Evolutionary conservation across 2,329 filamentous ascomycete species (phyloP).

Genomic region (Byssothecium circinans): DNA sequence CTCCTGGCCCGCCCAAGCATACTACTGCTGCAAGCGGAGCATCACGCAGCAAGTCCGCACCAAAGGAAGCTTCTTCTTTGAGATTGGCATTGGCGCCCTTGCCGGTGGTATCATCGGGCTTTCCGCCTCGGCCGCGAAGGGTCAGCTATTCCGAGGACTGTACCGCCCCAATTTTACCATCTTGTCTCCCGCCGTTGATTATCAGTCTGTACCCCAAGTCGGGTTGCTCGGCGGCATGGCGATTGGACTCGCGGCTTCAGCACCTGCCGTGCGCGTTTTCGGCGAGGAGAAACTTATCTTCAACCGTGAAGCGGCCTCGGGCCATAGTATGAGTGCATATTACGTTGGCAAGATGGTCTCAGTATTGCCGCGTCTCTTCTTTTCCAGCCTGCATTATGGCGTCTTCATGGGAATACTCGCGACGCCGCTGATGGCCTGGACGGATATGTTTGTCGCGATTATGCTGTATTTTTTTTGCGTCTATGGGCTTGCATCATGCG

Average conservation of each 20-base stretch:
- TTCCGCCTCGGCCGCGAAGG: constrained; percentile 53
- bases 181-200: constrained; percentile 56
- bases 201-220: constrained; percentile 55
- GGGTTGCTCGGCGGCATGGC: constrained; percentile 57
- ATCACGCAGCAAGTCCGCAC: constrained; percentile 61
- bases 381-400: constrained; percentile 59
- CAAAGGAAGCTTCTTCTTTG: constrained; percentile 55
- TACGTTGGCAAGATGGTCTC: constrained; percentile 59
- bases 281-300: constrained; percentile 60
- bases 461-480: constrained; percentile 62
- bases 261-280: constrained; percentile 60
- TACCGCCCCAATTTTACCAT: constrained; percentile 55
- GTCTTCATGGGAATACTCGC: constrained; percentile 53
- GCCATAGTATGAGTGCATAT: constrained; percentile 59
- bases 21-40: constrained; percentile 56
- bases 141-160: constrained; percentile 57
- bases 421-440: constrained; percentile 55
- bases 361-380: constrained; percentile 54
- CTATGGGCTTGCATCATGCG: constrained; percentile 56
- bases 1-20: constrained; percentile 49
- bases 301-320: constrained; percentile 58
- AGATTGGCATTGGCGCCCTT: constrained; percentile 56
- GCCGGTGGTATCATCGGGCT: constrained; percentile 60
- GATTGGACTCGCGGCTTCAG: constrained; percentile 58
- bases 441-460: constrained; percentile 54